Conservation (phyloP, 73 alveolate species). For the Blepharisma stoltei region DNA sequence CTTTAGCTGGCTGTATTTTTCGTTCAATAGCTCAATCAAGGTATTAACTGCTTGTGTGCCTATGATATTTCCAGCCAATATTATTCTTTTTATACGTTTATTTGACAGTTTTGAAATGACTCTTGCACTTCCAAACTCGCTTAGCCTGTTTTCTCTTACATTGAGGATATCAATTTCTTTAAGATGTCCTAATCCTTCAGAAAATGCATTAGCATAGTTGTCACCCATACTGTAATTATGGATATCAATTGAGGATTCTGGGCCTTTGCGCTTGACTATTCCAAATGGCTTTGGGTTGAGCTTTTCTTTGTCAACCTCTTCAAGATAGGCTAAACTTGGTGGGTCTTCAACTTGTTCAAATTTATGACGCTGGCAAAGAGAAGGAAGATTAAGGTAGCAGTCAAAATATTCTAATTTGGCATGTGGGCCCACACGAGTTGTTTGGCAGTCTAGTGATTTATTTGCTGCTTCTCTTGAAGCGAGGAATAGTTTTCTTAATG, state of each 20-base stretch:
- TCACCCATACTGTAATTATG: constrained; percentile 1
- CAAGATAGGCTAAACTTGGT: constrained; percentile 18
- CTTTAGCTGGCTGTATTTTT: neutral
- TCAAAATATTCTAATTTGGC: constrained; percentile 13
- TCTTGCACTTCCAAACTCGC: neutral
- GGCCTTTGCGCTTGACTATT: neutral
- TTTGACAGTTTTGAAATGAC: neutral
- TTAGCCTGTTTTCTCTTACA: neutral
- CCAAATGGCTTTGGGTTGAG: constrained; percentile 29
- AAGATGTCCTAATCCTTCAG: neutral
- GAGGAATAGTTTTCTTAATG: too few species aligned
- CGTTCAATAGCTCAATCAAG: neutral
- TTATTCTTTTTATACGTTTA: neutral
- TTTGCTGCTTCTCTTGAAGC: too few species aligned
- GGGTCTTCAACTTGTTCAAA: constrained; percentile 24
- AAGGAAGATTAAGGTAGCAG: neutral
- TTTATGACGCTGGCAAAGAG: neutral
- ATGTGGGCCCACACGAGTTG: neutral
- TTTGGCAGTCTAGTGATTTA: too few species aligned
- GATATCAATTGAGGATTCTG: neutral
- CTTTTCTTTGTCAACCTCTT: constrained; percentile 13
- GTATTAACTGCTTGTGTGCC: neutral
- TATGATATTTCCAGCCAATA: neutral
- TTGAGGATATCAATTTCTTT: neutral
- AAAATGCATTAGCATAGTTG: constrained; percentile 23